A percentile compares a stretch with the other conserved stretches of the same genome.
Evolutionary conservation across 208 protist species (phyloP).

Genomic region (Acanthamoeba sp.): DNA sequence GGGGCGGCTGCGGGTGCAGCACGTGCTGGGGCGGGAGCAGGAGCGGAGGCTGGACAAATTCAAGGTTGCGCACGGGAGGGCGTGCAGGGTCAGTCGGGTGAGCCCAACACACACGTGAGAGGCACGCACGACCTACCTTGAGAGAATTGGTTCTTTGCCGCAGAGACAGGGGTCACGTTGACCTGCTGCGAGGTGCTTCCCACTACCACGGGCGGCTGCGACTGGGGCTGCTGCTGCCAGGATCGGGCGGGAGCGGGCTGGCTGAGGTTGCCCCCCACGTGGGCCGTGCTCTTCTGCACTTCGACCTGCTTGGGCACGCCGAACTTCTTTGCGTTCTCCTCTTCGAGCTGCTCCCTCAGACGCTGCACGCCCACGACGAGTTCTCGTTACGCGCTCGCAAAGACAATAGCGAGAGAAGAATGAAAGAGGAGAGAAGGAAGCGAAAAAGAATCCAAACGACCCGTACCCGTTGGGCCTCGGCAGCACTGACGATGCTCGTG

Average conservation of each 20-base stretch:
- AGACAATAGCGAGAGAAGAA: not conserved
- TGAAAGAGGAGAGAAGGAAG: too few species aligned
- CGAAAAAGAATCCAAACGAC: too few species aligned
- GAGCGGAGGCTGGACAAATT: too few species aligned
- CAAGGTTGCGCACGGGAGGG: too few species aligned
- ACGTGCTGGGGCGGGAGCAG: too few species aligned
- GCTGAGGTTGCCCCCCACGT: not conserved
- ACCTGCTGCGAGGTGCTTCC: not conserved
- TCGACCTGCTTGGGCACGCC: not conserved
- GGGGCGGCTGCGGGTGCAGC: too few species aligned
- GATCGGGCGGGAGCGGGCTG: not conserved
- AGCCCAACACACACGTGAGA: too few species aligned
- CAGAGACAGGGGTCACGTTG: not conserved
- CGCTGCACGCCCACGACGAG: not conserved
- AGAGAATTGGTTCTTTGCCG: not conserved
- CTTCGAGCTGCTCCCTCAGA: conserved; percentile 26
- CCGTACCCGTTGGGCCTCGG: not conserved
- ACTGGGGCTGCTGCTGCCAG: conserved; percentile 8
- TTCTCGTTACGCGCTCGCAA: too few species aligned
- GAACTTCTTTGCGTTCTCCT: conserved; percentile 36
- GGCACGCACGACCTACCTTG: too few species aligned
- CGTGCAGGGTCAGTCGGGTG: too few species aligned
- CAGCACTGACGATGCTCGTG: conserved; percentile 1
- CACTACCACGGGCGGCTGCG: not conserved
- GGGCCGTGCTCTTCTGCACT: not conserved